Evolutionary conservation across 768 basidiomycete genomes (phyloP).

Genomic region (Xerocomellus chrysenteron): DNA sequence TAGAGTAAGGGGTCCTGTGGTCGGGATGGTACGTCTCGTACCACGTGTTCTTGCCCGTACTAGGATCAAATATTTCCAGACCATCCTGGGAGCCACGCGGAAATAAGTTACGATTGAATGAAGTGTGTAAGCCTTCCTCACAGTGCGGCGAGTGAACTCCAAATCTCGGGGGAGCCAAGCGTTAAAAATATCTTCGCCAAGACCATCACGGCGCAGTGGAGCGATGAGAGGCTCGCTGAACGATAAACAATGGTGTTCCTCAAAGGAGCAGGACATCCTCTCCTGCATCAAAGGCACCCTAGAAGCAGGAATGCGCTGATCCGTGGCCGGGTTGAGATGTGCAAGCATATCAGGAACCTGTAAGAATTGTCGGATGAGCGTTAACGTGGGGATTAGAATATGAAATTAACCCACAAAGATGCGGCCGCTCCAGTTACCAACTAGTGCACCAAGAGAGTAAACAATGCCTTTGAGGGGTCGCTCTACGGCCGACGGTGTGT

Average conservation of each 20-base stretch:
- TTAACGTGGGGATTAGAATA: constrained; percentile 7
- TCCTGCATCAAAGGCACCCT: constrained; percentile 33
- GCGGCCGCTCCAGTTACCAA: constrained; percentile 49
- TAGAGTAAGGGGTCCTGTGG: constrained; percentile 37
- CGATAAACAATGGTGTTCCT: constrained; percentile 48
- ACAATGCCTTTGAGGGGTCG: constrained; percentile 42
- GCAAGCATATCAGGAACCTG: constrained; percentile 26
- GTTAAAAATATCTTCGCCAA: constrained; percentile 47
- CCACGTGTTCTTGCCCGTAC: constrained; percentile 37
- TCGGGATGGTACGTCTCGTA: constrained; percentile 48
- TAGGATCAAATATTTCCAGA: constrained; percentile 42
- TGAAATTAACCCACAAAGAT: constrained; percentile 38
- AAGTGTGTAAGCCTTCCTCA: constrained; percentile 20
- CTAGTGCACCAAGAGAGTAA: constrained; percentile 43
- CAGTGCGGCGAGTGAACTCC: constrained; percentile 33
- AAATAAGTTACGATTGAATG: constrained; percentile 10
- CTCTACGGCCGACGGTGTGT: constrained; percentile 36
- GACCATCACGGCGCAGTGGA: constrained; percentile 33
- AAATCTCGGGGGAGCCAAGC: constrained; percentile 47
- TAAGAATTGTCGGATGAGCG: constrained; percentile 22
- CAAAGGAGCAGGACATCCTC: constrained; percentile 41
- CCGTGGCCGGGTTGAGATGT: constrained; percentile 23
- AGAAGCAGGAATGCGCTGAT: constrained; percentile 19
- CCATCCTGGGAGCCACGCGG: constrained; percentile 35
- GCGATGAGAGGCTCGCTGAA: constrained; percentile 37